Evolutionary conservation across 1,284 basidiomycete species (phyloP), one percentile per base, ranked within the genome.

Genomic region (Leccinum huronense): DNA sequence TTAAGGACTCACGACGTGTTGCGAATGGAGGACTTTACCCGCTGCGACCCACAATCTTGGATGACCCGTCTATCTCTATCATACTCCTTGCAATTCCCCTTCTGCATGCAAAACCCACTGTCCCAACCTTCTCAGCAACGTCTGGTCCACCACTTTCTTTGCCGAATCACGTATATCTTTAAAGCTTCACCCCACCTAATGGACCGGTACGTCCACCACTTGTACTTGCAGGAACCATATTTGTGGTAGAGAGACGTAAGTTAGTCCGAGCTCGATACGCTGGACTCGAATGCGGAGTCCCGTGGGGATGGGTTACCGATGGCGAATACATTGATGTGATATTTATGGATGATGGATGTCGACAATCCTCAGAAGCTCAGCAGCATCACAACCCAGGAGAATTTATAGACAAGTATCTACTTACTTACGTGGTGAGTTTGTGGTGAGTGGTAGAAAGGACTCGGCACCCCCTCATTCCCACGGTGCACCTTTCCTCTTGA

Each of bases 41-140:
- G 76, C 72, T 65, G 76, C 74, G 58, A 80, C 70, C 73, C 76
- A 81, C 23, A 79, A 53, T 56, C 66, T 67, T 34, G 71, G 68
- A 65, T 75, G 70, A 3, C 74, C 75, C 0, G 71, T 72, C 40
- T 65, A 66, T 61, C 78, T 74, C 71, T 23, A 23, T 23, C 76
- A 79, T 5, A 78, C 70, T 84, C 83, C 59, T 69, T 34, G 34
- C 34, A 34, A 10, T 7, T 34, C 34, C 34, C 34, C 34, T 34
- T 34, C 34, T 10, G 34, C 72, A 65, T 83, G 79, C 58, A 80
- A 66, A 8, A 80, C 80, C 82, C 81, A 83, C 71, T 0, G 72
- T 75, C 38, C 76, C 76, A 58, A 81, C 72, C 57, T 72, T 72
- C 23, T 75, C 67, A 23, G 75, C 78, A 23, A 80, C 75, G 8